Evolutionary conservation across 2,329 filamentous ascomycete species (phyloP), one percentile per base, ranked within the genome.

Genomic region (Onygenales sp.): DNA sequence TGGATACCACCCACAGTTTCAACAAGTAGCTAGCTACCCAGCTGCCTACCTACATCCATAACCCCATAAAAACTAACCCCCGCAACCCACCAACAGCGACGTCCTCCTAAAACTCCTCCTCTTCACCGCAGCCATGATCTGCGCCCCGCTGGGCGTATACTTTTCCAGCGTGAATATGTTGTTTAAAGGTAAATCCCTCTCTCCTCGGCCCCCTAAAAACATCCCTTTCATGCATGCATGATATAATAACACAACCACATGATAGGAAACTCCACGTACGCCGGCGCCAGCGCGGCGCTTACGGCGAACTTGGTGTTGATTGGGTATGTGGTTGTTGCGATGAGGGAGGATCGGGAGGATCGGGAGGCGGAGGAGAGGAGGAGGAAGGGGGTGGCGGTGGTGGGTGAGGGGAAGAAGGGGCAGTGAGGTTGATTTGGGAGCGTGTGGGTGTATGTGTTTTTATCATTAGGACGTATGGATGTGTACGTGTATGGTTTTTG

Each of bases 71-170:
- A 7, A 31, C 51, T 46, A 52, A 52, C 42, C 9, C 44, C n/a
- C 48, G 17, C 45, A 47, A 9, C 9, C 52, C 49, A 27, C 54
- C 42, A 17, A 17, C 49, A 89, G 89, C 54, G 78, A 86, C 65
- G 90, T 97, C 59, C 93, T 98, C 59, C 74, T 85, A 65, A 98
- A 97, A 74, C 83, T 98, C 17, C 78, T 97, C 13, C 84, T 81
- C 58, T 97, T 96, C 73, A 95, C 91, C 0, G 75, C 91, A 40
- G 91, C 90, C 66, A 97, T 98, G 92, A 80, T 96, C 56, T 80
- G 86, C 13, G 72, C 87, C 17, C 93, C 93, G 11, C 88, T 98
- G 61, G 85, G 88, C 42, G 89, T 87, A 42, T 98, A 96, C 71
- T 98, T 94, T 68, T 64, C 87, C 45, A 87, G 87, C 0, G 78